These are phyloP conservation scores for Jacaranda mimosifolia DNA, from an alignment of 257 asterid genomes.

Conservation along the genomic window DNA sequence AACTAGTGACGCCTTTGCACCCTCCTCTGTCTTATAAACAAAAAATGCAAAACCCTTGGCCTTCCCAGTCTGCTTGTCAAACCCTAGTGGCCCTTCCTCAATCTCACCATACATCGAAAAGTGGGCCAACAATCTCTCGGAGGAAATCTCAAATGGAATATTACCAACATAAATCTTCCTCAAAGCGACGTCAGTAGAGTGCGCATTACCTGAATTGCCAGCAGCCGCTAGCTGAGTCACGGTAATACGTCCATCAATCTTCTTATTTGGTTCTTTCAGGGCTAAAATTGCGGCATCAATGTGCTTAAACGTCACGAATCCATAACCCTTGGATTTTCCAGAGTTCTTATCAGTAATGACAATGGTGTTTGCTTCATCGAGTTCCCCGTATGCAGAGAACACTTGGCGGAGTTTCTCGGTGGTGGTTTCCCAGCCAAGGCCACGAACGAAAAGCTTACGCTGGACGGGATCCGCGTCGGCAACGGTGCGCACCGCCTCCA, in stretches of 20 bases:
- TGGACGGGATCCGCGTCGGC: constrained; percentile 86
- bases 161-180: constrained; percentile 97
- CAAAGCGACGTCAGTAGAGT: constrained; percentile 67
- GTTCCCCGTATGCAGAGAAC: constrained; percentile 76
- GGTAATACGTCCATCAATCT: constrained; percentile 94
- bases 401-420: constrained; percentile 83
- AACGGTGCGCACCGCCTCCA: constrained; percentile 74
- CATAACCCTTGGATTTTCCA: constrained; percentile 87
- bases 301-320: constrained; percentile 88
- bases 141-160: constrained; percentile 86
- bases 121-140: constrained; percentile 77
- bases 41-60: constrained; percentile 94
- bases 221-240: constrained; percentile 93
- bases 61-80: constrained; percentile 97
- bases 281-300: constrained; percentile 85
- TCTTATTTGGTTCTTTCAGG: constrained; percentile 81
- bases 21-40: constrained; percentile 93
- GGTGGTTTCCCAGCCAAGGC: constrained; percentile 96
- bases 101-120: constrained; percentile 88
- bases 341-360: constrained; percentile 84
- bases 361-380: constrained; percentile 86
- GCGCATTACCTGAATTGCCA: constrained; percentile 69
- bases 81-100: constrained; percentile 98
- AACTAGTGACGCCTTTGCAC: constrained; percentile 76
- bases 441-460: constrained; percentile 93